phyloP scores from a whole-genome alignment of 2,329 filamentous ascomycete genomes.

The Diplodia intermedia region DNA sequence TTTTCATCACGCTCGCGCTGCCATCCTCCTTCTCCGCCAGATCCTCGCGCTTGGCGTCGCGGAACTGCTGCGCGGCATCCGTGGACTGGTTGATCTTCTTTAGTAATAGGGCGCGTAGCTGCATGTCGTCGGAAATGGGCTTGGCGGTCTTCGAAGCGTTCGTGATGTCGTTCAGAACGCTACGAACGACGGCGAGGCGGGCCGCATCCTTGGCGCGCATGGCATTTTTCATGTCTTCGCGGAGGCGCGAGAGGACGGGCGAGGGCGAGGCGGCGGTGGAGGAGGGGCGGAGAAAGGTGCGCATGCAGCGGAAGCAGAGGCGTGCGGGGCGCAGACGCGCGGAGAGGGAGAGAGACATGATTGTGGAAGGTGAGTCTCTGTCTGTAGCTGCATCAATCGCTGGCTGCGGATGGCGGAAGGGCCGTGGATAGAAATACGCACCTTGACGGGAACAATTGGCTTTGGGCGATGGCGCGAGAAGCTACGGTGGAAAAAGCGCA shows the following conservation, averaged over 20 bases:
- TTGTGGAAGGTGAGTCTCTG: background rate
- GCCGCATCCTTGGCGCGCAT: constrained; percentile 59
- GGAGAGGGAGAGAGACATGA: constrained; percentile 27
- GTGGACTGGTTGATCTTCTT: constrained; percentile 66
- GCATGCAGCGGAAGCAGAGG: constrained; percentile 38
- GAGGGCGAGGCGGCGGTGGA: constrained; percentile 38
- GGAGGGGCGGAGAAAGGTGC: constrained; percentile 34
- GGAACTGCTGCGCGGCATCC: constrained; percentile 69
- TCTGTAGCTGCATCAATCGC: background rate
- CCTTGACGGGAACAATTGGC: constrained; percentile 15
- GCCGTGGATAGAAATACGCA: background rate
- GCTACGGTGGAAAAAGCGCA: constrained; percentile 9
- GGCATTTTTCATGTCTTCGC: constrained; percentile 56
- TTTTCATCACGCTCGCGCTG: constrained; percentile 69
- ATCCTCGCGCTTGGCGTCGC: constrained; percentile 68
- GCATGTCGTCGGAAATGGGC: constrained; percentile 73
- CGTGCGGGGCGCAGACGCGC: constrained; percentile 26
- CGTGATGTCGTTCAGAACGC: constrained; percentile 71
- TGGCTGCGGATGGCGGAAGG: background rate
- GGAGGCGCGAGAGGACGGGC: constrained; percentile 53
- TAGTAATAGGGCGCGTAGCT: constrained; percentile 71
- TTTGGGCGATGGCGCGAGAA: background rate
- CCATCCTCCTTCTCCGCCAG: constrained; percentile 72
- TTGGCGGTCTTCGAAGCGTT: constrained; percentile 76
- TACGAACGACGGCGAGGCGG: constrained; percentile 72